Conservation (phyloP, 2,329 filamentous ascomycete genomes). For the Davidsoniella eucalypti region DNA sequence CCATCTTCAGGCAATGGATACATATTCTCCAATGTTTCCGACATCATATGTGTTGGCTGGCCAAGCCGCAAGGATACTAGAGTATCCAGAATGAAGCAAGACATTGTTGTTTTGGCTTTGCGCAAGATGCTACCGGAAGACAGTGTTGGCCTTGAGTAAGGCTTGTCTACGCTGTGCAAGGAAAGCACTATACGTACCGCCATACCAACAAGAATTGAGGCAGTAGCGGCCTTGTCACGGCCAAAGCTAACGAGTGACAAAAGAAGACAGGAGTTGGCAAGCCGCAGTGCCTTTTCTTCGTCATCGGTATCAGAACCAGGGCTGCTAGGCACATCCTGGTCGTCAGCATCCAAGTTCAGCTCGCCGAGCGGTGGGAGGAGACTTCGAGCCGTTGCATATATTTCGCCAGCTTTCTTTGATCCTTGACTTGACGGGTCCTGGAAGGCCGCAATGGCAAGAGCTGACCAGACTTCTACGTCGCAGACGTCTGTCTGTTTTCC, state of each 20-base stretch:
- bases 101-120: constrained; percentile 22
- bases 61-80: constrained; percentile 35
- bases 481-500: constrained; percentile 23
- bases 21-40: constrained; percentile 28
- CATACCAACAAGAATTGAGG: constrained; percentile 48
- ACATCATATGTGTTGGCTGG: constrained; percentile 32
- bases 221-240: constrained; percentile 35
- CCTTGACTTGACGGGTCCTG: constrained; percentile 26
- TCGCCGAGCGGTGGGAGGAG: constrained; percentile 25
- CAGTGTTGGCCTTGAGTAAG: not conserved
- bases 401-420: constrained; percentile 19
- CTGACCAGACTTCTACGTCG: constrained; percentile 44
- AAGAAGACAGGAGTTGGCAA: constrained; percentile 31
- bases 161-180: constrained; percentile 11
- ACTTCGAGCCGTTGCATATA: constrained; percentile 34
- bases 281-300: constrained; percentile 25
- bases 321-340: not conserved
- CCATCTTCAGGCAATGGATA: constrained; percentile 45
- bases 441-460: constrained; percentile 38
- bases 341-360: not conserved
- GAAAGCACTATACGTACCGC: constrained; percentile 34
- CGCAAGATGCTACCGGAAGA: constrained; percentile 15
- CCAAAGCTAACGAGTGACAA: constrained; percentile 48
- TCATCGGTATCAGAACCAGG: constrained; percentile 25
- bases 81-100: constrained; percentile 47